Percentiles rank a stretch among this genome's conserved stretches.
phyloP scores from a whole-genome alignment of 1,284 basidiomycete species.

The Cutaneotrichosporon spelunceum region DNA sequence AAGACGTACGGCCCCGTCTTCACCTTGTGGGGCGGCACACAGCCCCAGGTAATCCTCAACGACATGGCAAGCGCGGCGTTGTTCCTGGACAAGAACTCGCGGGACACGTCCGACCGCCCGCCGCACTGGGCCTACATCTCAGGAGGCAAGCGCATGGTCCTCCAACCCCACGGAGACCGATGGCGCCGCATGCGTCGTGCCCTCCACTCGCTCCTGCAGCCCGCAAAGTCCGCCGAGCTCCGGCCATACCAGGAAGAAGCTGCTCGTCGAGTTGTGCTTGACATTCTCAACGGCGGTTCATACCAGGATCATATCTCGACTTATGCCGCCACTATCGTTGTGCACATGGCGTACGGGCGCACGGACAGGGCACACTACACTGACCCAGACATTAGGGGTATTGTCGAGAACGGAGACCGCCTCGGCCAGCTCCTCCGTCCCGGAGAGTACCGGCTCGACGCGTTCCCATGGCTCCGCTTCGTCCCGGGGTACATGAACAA shows the following conservation, averaged over 20 bases:
- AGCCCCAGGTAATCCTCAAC: slow-evolving; percentile 6
- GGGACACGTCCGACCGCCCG: slow-evolving; percentile 57
- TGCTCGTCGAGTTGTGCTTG: slow-evolving; percentile 57
- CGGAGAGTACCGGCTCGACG: slow-evolving; percentile 61
- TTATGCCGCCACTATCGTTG: slow-evolving; percentile 63
- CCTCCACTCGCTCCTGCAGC: slow-evolving; percentile 59
- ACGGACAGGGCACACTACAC: slow-evolving; percentile 55
- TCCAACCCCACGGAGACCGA: slow-evolving; percentile 12
- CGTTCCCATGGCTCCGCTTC: slow-evolving; percentile 58
- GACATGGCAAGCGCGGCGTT: slow-evolving; percentile 8
- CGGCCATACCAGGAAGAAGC: slow-evolving; percentile 55
- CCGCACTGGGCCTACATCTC: slow-evolving; percentile 50
- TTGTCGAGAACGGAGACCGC: slow-evolving; percentile 56
- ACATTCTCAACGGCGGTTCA: slow-evolving; percentile 57
- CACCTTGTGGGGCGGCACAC: slow-evolving; percentile 12
- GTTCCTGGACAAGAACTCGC: slow-evolving; percentile 59
- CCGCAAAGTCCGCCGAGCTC: slow-evolving; percentile 55
- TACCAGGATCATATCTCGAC: slow-evolving; percentile 59
- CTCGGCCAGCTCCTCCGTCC: slow-evolving; percentile 58
- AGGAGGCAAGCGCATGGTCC: slow-evolving; percentile 14
- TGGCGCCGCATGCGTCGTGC: slow-evolving; percentile 51
- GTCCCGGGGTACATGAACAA: slow-evolving; percentile 61
- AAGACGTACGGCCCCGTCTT: slow-evolving; percentile 13
- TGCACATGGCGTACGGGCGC: slow-evolving; percentile 66
- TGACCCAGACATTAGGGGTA: slow-evolving; percentile 60